Conservation (phyloP, 78 protist species). For the Chrysochromulina parva region DNA sequence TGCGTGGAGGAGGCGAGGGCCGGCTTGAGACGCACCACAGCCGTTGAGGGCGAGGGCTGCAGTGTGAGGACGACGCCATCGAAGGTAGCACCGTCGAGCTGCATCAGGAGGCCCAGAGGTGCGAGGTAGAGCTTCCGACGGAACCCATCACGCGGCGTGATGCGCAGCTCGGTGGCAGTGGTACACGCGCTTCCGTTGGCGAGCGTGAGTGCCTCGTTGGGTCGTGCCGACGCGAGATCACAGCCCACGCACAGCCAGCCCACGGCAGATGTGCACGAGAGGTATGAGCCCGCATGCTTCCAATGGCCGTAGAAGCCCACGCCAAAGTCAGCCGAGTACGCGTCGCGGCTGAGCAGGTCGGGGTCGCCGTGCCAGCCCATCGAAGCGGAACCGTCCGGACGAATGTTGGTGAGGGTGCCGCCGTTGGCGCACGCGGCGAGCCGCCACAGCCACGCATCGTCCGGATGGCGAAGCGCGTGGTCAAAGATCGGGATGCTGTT, state of each 20-base stretch:
- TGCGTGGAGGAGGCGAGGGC: neutral
- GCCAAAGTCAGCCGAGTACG: constrained; percentile 5
- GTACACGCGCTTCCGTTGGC: neutral
- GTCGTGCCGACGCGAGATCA: neutral
- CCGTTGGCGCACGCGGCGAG: constrained; percentile 19
- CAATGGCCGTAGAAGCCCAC: neutral
- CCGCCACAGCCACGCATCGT: neutral
- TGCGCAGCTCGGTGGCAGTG: neutral
- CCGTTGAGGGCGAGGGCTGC: neutral
- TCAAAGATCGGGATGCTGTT: neutral
- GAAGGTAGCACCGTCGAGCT: neutral
- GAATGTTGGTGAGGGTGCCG: neutral
- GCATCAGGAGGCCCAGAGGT: neutral
- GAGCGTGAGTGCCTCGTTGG: neutral
- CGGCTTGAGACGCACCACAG: neutral
- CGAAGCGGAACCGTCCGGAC: neutral
- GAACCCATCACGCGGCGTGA: constrained; percentile 8
- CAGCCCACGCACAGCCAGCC: constrained; percentile 1
- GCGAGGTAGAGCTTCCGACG: neutral
- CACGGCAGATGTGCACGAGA: neutral
- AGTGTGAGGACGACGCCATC: neutral
- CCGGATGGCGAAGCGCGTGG: neutral
- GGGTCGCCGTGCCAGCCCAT: constrained; percentile 10
- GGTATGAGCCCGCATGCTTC: neutral
- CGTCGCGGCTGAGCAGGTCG: neutral